phyloP scores from a whole-genome alignment of 2,329 filamentous ascomycete genomes.

The Teratosphaeria zuluensis region DNA sequence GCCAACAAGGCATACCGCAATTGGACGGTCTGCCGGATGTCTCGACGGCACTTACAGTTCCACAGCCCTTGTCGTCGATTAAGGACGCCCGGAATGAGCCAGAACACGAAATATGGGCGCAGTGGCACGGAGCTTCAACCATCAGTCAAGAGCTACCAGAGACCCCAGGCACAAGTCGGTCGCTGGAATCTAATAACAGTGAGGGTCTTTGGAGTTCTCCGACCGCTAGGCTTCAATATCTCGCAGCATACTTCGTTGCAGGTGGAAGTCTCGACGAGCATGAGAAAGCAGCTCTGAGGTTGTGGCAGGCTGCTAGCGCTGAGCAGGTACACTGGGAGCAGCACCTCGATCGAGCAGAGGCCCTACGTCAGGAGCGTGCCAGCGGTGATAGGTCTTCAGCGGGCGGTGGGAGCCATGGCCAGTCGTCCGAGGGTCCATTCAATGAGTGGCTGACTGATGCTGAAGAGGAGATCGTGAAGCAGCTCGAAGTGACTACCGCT shows the following conservation, averaged over 20 bases:
- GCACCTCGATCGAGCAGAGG: slow-evolving; percentile 1
- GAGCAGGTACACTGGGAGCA: slow-evolving; percentile 12
- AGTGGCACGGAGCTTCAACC: neutral
- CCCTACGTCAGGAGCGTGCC: neutral
- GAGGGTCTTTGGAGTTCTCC: slow-evolving; percentile 10
- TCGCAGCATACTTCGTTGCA: slow-evolving; percentile 9
- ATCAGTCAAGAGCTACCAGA: neutral
- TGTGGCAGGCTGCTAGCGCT: slow-evolving; percentile 14
- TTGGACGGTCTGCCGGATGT: neutral
- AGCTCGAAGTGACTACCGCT: slow-evolving; percentile 5
- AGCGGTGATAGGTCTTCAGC: neutral
- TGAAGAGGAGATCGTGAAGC: neutral
- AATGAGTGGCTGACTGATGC: neutral
- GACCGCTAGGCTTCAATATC: slow-evolving; percentile 13
- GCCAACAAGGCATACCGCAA: neutral
- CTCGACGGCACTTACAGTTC: neutral
- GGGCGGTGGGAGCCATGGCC: neutral
- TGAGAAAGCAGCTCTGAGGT: slow-evolving; percentile 10
- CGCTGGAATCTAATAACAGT: slow-evolving; percentile 8
- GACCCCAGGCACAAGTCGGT: slow-evolving; percentile 4
- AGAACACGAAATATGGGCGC: neutral
- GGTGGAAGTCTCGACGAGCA: slow-evolving; percentile 8
- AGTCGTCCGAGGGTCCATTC: neutral
- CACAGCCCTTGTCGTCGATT: neutral
- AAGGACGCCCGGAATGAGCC: neutral